Evolutionary conservation across 257 asterid species (phyloP), one percentile per base, ranked within the genome.

Genomic region (Solanum medicagineum): DNA sequence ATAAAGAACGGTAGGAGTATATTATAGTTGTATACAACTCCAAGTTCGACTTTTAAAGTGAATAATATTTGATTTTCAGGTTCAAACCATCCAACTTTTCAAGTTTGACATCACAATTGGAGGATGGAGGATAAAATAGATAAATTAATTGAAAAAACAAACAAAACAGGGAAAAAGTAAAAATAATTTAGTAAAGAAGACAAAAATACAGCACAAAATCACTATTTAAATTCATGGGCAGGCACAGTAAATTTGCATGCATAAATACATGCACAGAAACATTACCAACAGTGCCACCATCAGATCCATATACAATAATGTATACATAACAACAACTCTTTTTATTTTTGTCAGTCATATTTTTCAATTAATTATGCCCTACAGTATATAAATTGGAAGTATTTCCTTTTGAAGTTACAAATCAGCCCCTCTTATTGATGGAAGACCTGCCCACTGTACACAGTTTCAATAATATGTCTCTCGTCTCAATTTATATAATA

Each of bases 221-320:
- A 70, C 57, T 70, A 70, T 70, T 84, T 40, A 3, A 70, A 42
- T 70, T 70, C 40, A 51, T 36, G 56, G 36, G 47, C 24, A 8
- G 26, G 13, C 55, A 54, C 82, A 84, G 86, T 84, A 84, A 84
- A 29, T 84, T 70, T 84, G 71, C 86, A 70, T 84, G 86, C 82
- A 70, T 20, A 83, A 17, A 29, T 84, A 59, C 86, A 70, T 84
- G 86, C 82, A 70, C 19, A 83, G 24, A 29, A 14, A 56, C 77
- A 62, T 16, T 83, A 63, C 42, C 80, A 51, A 84, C 81, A 53
- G 44, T 68, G 22, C 49, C 17, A 13, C 26, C 26, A 51, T 63
- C 12, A 54, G 86, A 84, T 54, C 42, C 56, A 84, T 68, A 53
- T 65, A 73, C n/a, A 83, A 83, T 24, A 22, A 45, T 77, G 62